Evolutionary conservation across 805 yeast species (phyloP).

Genomic region (Yarrowia hollandica): DNA sequence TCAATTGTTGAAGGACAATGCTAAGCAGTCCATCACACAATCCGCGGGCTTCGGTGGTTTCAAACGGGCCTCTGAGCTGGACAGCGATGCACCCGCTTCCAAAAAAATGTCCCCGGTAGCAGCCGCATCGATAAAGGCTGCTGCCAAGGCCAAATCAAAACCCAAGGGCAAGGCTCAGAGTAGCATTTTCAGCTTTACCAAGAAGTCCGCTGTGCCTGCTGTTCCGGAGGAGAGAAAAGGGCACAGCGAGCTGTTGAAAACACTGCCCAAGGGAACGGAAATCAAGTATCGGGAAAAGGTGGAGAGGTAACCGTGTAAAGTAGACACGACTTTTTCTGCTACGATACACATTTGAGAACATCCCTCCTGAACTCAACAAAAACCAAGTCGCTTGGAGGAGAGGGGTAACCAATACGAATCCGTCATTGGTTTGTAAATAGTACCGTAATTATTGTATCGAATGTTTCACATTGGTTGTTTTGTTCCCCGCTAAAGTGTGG

Average conservation of each 20-base stretch:
- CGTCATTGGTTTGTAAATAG: not conserved
- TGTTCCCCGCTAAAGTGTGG: no score
- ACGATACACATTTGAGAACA: no score
- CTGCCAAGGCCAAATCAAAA: not conserved
- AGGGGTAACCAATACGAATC: not conserved
- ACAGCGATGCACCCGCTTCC: not conserved
- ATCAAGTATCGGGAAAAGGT: conserved; percentile 10
- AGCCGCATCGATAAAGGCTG: conserved; percentile 6
- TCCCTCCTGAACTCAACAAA: not conserved
- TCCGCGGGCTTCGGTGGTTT: not conserved
- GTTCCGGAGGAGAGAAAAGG: conserved; percentile 10
- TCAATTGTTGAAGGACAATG: conserved; percentile 4
- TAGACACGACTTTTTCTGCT: no score
- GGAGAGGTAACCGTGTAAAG: not conserved
- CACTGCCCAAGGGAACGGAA: not conserved
- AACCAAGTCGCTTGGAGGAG: not conserved
- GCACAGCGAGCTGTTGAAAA: not conserved
- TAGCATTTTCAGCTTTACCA: conserved; percentile 21
- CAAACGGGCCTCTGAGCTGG: conserved; percentile 1
- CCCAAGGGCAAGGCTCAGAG: not conserved
- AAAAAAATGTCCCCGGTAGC: not conserved
- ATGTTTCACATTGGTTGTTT: no score
- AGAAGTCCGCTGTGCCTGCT: not conserved
- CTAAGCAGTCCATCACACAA: not conserved
- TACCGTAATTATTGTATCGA: no score